Percentiles rank a stretch among this genome's conserved stretches.
These are phyloP conservation scores for Neophaeococcomyces mojaviensis DNA, from an alignment of 2,329 filamentous ascomycete species.

Conservation along the genomic window DNA sequence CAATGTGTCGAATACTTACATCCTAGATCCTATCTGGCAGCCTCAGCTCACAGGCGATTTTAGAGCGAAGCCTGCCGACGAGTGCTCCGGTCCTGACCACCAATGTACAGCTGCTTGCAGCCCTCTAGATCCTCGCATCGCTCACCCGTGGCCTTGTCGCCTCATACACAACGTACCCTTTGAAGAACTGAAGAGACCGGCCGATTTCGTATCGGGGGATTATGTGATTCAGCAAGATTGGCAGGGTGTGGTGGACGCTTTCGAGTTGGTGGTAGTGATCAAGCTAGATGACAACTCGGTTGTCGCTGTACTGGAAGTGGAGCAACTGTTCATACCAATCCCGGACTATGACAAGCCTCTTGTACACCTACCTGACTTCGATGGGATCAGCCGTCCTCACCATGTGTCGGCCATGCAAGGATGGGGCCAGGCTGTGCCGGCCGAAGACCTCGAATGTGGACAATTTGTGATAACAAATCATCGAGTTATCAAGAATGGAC, in stretches of 20 bases:
- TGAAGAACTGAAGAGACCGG: conserved; percentile 39
- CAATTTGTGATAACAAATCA: conserved; percentile 47
- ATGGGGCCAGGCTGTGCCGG: conserved; percentile 14
- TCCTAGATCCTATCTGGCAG: conserved; percentile 30
- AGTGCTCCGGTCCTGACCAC: not conserved
- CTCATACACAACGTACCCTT: conserved; percentile 36
- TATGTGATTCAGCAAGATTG: conserved; percentile 49
- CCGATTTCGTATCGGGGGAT: conserved; percentile 44
- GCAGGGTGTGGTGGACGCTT: conserved; percentile 47
- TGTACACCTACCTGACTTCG: conserved; percentile 18
- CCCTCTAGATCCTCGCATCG: conserved; percentile 13
- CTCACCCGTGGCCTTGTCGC: conserved; percentile 19
- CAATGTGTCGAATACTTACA: conserved; percentile 40
- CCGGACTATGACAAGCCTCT: conserved; percentile 21
- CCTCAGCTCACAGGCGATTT: conserved; percentile 14
- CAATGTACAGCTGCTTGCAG: conserved; percentile 12
- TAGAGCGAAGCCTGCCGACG: conserved; percentile 2
- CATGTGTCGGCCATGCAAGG: conserved; percentile 12
- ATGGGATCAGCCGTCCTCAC: conserved; percentile 13
- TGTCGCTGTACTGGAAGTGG: conserved; percentile 44
- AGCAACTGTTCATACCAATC: conserved; percentile 35
- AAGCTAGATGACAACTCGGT: conserved; percentile 47
- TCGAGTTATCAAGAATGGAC: conserved; percentile 43
- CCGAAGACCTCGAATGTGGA: conserved; percentile 21
- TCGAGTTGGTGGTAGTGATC: conserved; percentile 44